A percentile compares a stretch with the other conserved stretches of the same genome.
phyloP scores from a whole-genome alignment of 2,329 filamentous ascomycete species.

The Aspergillus tamarii region DNA sequence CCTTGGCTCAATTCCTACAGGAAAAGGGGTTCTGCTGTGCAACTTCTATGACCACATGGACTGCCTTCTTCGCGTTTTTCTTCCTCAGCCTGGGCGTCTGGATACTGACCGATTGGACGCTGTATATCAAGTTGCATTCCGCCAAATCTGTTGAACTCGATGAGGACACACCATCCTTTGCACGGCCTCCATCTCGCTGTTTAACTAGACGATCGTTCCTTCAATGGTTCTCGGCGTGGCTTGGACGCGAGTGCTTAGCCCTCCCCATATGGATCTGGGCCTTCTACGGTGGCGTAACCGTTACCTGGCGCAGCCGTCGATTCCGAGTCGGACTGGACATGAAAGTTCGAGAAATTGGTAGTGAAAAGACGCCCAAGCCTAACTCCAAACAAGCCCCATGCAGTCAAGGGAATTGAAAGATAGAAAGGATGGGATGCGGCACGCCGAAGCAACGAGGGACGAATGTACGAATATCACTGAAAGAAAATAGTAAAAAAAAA shows the following conservation, averaged over 20 bases:
- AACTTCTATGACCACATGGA: conserved; percentile 67
- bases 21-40: conserved; percentile 40
- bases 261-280: conserved; percentile 90
- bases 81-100: conserved; percentile 66
- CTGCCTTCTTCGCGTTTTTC: conserved; percentile 68
- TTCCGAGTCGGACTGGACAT: conserved; percentile 86
- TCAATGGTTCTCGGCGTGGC: conserved; percentile 80
- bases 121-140: conserved; percentile 75
- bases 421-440: conserved; percentile 13
- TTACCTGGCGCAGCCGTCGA: conserved; percentile 81
- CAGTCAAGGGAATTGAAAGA: conserved; percentile 9
- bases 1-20: conserved; percentile 62
- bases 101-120: conserved; percentile 74
- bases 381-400: conserved; percentile 19
- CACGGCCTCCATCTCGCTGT: conserved; percentile 52
- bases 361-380: conserved; percentile 14
- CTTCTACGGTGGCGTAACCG: conserved; percentile 82
- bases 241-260: conserved; percentile 79
- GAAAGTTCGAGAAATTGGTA: conserved; percentile 67
- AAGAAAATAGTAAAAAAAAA: neutral
- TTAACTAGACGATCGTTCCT: conserved; percentile 59
- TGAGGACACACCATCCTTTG: conserved; percentile 74
- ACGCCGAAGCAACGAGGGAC: neutral
- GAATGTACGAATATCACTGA: conserved; percentile 14
- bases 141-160: conserved; percentile 72